phyloP scores from a whole-genome alignment of 1,139 yeast genomes.

The Blastobotrys aristatus region DNA sequence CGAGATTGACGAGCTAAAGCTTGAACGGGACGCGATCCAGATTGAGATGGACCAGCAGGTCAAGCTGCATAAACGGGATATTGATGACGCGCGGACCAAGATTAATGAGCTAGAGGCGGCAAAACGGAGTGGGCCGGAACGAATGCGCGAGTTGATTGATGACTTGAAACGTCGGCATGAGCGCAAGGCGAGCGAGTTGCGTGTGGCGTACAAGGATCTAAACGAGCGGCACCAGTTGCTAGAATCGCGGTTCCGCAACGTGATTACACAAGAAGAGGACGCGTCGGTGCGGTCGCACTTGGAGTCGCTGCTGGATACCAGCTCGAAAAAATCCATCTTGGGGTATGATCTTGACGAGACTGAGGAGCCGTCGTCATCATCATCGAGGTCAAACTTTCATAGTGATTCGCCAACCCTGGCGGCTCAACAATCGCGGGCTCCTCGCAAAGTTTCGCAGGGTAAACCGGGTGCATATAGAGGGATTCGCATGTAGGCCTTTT shows the following conservation, averaged over 20 bases:
- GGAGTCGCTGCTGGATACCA: constrained; percentile 13
- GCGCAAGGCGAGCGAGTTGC: constrained; percentile 22
- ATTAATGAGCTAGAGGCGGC: constrained; percentile 14
- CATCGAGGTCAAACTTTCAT: not conserved
- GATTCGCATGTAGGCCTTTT: not conserved
- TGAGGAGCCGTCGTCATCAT: not conserved
- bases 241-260: constrained; percentile 18
- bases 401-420: not conserved
- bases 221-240: constrained; percentile 21
- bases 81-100: constrained; percentile 20
- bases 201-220: constrained; percentile 25
- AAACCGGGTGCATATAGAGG: too few relatives aligned
- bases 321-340: constrained; percentile 5
- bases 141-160: constrained; percentile 19
- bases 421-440: constrained; percentile 1
- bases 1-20: constrained; percentile 10
- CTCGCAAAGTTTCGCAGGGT: not conserved
- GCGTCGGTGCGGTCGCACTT: constrained; percentile 4
- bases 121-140: constrained; percentile 9
- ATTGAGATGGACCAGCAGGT: constrained; percentile 15
- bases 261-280: constrained; percentile 14
- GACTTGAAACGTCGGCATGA: constrained; percentile 21
- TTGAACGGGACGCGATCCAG: constrained; percentile 14
- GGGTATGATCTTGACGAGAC: constrained; percentile 10
- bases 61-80: constrained; percentile 14